Base-by-base conservation (phyloP, 345 rosid species). In the Bruguiera sexangula region DNA sequence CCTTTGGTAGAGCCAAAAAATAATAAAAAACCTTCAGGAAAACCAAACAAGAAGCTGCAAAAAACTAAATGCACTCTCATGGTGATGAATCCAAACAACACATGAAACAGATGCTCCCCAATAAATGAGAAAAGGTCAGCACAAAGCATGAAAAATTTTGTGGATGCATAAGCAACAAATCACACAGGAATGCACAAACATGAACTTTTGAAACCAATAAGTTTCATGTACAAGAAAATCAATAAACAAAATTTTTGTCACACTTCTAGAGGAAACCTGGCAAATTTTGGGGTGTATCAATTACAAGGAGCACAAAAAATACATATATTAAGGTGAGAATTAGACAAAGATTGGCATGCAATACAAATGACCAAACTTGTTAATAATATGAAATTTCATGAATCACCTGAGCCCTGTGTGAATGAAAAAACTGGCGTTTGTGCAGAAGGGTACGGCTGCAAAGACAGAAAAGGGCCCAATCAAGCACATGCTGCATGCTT, bases 331-430 rank as follows among this genome's bases (percentile, higher is more conserved):
- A 50, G 32, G 16, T 18, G 3, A 59, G 9, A 50, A 15, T 51
- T 36, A 20, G 21, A 36, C 21, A 24, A 15, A 68, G 34, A 43
- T 46, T 22, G 60, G 26, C 59, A 48, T 56, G 58, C 36, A 74
- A 56, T 48, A 52, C 15, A 63, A 63, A 19, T 18, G 63, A 63
- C 6, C 22, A 37, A 9, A 9, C 37, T 22, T 20, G 21, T 37
- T 22, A 2, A 24, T 48, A 13, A 48, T 21, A 43, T 39, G 60
- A 66, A 21, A 29, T 53, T 34, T 34, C 51, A 59, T 18, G 24
- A 77, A 34, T 73, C 77, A 95, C 99, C 98, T 92, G 99, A 73
- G 99, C 94, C 86, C 99, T 86, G 82, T 95, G 99, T 3, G 99
- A 95, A 75, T 95, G 99, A 75, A 95, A 95, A 83, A 95, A 95